Conservation (phyloP, 768 basidiomycete genomes). For the Hebeloma cylindrosporum region DNA sequence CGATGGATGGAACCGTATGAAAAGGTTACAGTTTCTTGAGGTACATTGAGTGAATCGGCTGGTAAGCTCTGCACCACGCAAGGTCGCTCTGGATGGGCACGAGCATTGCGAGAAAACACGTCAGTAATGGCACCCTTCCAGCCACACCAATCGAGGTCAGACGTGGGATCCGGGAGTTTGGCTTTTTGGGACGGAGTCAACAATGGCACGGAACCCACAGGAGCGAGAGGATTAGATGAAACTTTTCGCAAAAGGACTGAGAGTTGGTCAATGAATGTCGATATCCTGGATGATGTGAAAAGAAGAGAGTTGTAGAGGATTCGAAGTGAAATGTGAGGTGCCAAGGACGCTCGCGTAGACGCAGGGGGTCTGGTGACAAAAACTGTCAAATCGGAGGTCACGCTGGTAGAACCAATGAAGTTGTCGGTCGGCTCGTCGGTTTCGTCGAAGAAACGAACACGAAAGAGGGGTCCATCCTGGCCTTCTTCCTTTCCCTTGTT, state of each 20-base stretch:
- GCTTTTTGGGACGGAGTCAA: slow-evolving; percentile 69
- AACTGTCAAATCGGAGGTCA: slow-evolving; percentile 91
- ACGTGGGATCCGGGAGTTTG: slow-evolving; percentile 79
- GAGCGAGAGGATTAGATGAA: slow-evolving; percentile 61
- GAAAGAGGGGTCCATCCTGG: slow-evolving; percentile 71
- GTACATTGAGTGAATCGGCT: slow-evolving; percentile 34
- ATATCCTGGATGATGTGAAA: slow-evolving; percentile 78
- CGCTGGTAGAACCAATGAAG: slow-evolving; percentile 76
- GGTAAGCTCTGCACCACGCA: slow-evolving; percentile 86
- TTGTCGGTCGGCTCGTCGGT: slow-evolving; percentile 71
- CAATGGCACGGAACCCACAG: slow-evolving; percentile 79
- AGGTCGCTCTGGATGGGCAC: slow-evolving; percentile 71
- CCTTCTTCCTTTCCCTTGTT: slow-evolving; percentile 63
- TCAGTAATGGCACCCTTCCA: slow-evolving; percentile 98
- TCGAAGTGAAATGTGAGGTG: slow-evolving; percentile 75
- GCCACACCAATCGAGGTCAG: slow-evolving; percentile 94
- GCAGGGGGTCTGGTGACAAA: slow-evolving; percentile 77
- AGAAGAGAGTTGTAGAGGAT: slow-evolving; percentile 94
- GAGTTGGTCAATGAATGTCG: slow-evolving; percentile 82
- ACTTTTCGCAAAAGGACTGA: slow-evolving; percentile 73
- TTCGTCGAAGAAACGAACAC: slow-evolving; percentile 96
- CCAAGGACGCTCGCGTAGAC: slow-evolving; percentile 66
- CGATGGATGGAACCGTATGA: slow-evolving; percentile 80
- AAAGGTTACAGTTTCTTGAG: slow-evolving; percentile 59
- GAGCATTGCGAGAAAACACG: slow-evolving; percentile 88